Percentiles rank a stretch among this genome's conserved stretches.
Evolutionary conservation across 2,329 filamentous ascomycete species (phyloP).

Genomic region (Onygenales sp.): DNA sequence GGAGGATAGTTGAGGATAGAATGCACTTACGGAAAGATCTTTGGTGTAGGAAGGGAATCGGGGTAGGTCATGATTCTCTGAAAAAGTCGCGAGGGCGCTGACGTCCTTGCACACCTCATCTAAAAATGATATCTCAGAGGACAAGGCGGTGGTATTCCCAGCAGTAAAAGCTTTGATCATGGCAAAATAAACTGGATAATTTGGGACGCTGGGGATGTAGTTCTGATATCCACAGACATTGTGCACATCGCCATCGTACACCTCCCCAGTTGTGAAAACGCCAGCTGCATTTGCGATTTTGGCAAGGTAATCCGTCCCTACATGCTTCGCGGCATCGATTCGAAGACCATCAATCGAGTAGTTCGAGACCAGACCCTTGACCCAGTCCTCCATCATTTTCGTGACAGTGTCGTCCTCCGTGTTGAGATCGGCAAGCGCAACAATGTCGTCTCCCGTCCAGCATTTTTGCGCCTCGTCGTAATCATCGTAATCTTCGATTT

Average conservation of each 20-base stretch:
- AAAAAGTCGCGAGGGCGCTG: conserved; percentile 41
- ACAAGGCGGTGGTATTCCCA: background rate
- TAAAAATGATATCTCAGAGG: conserved; percentile 13
- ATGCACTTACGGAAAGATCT: conserved; percentile 33
- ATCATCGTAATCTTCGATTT: conserved; percentile 43
- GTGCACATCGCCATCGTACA: conserved; percentile 27
- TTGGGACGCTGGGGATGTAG: conserved; percentile 36
- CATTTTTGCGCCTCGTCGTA: conserved; percentile 39
- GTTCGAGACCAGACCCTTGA: conserved; percentile 29
- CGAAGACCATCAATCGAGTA: conserved; percentile 44
- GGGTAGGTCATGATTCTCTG: conserved; percentile 51
- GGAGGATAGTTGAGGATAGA: too few species aligned
- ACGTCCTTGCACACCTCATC: conserved; percentile 32
- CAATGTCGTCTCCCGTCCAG: conserved; percentile 45
- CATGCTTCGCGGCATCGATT: conserved; percentile 41
- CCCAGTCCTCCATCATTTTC: conserved; percentile 34
- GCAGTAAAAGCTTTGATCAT: conserved; percentile 1
- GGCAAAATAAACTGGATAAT: conserved; percentile 31
- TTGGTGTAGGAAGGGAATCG: conserved; percentile 44
- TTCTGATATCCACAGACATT: conserved; percentile 35
- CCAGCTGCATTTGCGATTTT: conserved; percentile 28
- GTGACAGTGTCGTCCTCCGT: conserved; percentile 35
- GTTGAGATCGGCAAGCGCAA: conserved; percentile 45
- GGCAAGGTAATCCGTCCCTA: conserved; percentile 34
- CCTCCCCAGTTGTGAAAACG: conserved; percentile 40